Base-by-base conservation (phyloP, 2,329 filamentous ascomycete genomes). In the Fusarium sp. region DNA sequence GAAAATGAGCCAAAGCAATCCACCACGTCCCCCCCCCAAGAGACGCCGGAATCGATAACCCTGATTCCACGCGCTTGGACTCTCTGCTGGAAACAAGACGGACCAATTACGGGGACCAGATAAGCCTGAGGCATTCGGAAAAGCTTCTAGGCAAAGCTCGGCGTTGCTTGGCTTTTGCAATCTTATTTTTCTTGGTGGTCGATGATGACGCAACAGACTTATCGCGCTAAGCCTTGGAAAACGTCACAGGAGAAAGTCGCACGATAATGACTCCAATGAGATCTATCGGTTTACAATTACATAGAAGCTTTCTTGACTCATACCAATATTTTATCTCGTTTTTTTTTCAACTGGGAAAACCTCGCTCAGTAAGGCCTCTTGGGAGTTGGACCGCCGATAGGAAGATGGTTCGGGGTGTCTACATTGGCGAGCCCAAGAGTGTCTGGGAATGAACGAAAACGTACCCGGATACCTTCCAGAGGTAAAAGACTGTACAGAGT, bases 141-240 rank as follows among this genome's bases (percentile, higher is more conserved):
- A 65, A 60, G 63, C 22, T 61, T 65, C 38, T 60, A n/a, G 52
- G 63, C 56, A 29, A 60, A 25, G 40, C 63, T 65, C 33, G 42
- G 63, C 63, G 22, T 47, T 29, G 25, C 58, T 60, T 60, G 38
- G 58, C 58, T 33, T 29, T 40, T 45, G 58, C 36, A 42, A 38
- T 58, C 31, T 38, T 38, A 27, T 35, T 36, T 58, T 35, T 6
- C 13, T 35, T 31, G 6, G 18, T 38, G 33, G 16, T 7, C 2
- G 18, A 29, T 14, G 40, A 45, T 60, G 58, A 60, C 58, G 58
- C 38, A 60, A 45, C 36, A 58, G 54, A 25, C 54, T 58, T 1
- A 7, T 36, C 2, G 13, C 25, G 54, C 54, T 33, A 58, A 58
- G 54, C 11, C 54, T 58, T 58, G 33, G 54, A 36, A 35, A 35